A percentile compares a stretch with the other conserved stretches of the same genome.
Evolutionary conservation across 148 eudicot genomes (phyloP).

Genomic region (Cornus controversa): DNA sequence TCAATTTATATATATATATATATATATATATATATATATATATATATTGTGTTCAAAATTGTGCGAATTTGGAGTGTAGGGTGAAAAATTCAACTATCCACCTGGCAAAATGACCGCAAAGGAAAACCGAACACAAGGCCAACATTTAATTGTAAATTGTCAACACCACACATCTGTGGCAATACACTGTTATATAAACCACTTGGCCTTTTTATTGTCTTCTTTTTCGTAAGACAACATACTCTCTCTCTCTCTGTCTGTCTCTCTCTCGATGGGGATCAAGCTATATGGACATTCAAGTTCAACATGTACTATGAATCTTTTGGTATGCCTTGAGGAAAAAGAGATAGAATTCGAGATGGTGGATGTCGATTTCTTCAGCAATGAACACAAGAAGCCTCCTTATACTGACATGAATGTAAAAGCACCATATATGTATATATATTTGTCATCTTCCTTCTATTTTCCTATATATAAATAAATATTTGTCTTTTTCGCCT

Average conservation of each 20-base stretch:
- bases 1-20: no score
- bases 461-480: background rate
- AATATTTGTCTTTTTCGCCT: background rate
- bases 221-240: background rate
- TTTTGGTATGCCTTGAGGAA: conserved; percentile 25
- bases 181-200: no score
- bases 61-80: no score
- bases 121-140: no score
- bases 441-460: background rate
- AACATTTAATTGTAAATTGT: no score
- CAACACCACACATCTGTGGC: no score
- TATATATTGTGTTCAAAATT: no score
- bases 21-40: no score
- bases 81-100: no score
- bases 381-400: conserved; percentile 26
- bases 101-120: no score
- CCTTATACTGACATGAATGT: conserved; percentile 35
- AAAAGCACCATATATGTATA: background rate
- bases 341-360: conserved; percentile 31
- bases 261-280: conserved; percentile 18
- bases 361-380: conserved; percentile 21
- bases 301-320: conserved; percentile 33
- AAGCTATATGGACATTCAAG: conserved; percentile 29
- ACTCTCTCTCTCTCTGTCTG: background rate
- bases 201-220: no score